Evolutionary conservation across 805 yeast species (phyloP).

Genomic region (Clavispora santaluciae): DNA sequence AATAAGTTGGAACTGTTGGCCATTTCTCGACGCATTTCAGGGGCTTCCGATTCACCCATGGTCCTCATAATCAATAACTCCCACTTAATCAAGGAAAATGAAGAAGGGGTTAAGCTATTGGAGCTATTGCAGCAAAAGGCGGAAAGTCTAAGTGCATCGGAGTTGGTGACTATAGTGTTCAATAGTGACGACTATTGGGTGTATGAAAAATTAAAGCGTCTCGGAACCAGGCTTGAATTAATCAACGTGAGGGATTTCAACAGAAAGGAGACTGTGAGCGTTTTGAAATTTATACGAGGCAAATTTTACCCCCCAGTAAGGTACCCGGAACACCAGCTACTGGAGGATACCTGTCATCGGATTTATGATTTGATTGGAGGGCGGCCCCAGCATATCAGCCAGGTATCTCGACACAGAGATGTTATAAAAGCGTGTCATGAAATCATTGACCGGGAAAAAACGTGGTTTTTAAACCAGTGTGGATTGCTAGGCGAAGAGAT

Average conservation of each 20-base stretch:
- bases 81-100: constrained; percentile 71
- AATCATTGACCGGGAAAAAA: constrained; percentile 73
- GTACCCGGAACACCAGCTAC: constrained; percentile 33
- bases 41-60: constrained; percentile 47
- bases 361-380: constrained; percentile 76
- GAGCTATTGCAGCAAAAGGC: constrained; percentile 82
- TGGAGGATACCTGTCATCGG: constrained; percentile 40
- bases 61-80: constrained; percentile 68
- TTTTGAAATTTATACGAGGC: constrained; percentile 49
- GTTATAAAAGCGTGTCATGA: constrained; percentile 59
- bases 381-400: constrained; percentile 74
- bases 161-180: constrained; percentile 64
- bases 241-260: constrained; percentile 62
- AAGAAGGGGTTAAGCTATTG: constrained; percentile 63
- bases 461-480: constrained; percentile 83
- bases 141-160: constrained; percentile 69
- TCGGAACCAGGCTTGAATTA: constrained; percentile 72
- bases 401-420: constrained; percentile 57
- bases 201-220: constrained; percentile 64
- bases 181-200: constrained; percentile 86
- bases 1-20: constrained; percentile 72
- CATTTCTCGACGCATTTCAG: constrained; percentile 37
- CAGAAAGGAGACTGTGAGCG: constrained; percentile 50
- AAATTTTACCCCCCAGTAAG: constrained; percentile 26
- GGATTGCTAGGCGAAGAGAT: constrained; percentile 69